Evolutionary conservation across 2,329 filamentous ascomycete genomes (phyloP).

Genomic region (Tolypocladium amazonense): DNA sequence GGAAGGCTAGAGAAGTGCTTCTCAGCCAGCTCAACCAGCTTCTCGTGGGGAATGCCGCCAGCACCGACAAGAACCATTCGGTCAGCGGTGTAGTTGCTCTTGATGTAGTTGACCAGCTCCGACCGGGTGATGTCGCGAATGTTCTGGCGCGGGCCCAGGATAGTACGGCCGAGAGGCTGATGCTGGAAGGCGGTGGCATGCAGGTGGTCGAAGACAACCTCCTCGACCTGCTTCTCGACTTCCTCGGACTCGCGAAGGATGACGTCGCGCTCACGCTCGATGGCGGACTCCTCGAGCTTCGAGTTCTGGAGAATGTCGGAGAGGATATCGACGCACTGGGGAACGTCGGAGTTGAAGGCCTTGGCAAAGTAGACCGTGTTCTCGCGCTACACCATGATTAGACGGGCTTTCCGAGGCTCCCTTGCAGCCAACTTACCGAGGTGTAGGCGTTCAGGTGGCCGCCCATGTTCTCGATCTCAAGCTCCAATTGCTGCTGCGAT

Average conservation of each 20-base stretch:
- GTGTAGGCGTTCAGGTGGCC: slow-evolving; percentile 99
- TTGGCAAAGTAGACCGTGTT: slow-evolving; percentile 99
- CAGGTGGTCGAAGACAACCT: slow-evolving; percentile 98
- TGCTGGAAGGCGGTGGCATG: slow-evolving; percentile 96
- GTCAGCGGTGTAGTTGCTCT: slow-evolving; percentile 98
- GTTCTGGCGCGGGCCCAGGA: slow-evolving; percentile 95
- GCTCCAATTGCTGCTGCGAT: slow-evolving; percentile 93
- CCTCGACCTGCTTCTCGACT: slow-evolving; percentile 99
- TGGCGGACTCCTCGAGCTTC: slow-evolving; percentile 85
- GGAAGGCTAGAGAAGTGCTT: slow-evolving; percentile 84
- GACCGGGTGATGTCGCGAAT: slow-evolving; percentile 90
- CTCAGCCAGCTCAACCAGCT: slow-evolving; percentile 92
- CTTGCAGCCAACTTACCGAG: slow-evolving; percentile 57
- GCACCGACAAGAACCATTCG: slow-evolving; percentile 98
- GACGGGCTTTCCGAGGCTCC: slow-evolving; percentile 9
- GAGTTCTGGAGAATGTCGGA: slow-evolving; percentile 99
- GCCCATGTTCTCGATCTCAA: slow-evolving; percentile 99
- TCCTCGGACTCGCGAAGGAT: slow-evolving; percentile 98
- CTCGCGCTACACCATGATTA: slow-evolving; percentile 57
- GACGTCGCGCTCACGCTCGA: slow-evolving; percentile 96
- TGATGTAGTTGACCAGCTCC: slow-evolving; percentile 93
- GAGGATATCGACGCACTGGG: slow-evolving; percentile 93
- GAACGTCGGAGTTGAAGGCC: slow-evolving; percentile 95
- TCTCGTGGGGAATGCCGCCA: slow-evolving; percentile 84
- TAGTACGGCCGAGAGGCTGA: slow-evolving; percentile 93